Base-by-base conservation (phyloP, 768 basidiomycete genomes). In the Fomitopsis serialis region DNA sequence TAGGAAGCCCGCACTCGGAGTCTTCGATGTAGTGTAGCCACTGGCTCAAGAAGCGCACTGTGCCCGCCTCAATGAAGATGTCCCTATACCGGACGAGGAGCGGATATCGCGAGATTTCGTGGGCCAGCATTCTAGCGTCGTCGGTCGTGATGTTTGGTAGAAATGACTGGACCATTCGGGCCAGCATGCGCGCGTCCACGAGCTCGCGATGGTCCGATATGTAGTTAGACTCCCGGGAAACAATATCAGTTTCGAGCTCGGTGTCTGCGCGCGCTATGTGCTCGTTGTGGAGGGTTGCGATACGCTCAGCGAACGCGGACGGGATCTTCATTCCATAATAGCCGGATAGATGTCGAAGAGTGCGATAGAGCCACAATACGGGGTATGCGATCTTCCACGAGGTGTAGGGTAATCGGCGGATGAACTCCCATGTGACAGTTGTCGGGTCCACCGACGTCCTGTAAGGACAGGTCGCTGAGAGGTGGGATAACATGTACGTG, bases 401-500 rank as follows among this genome's bases (percentile, higher is more conserved):
- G 6, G 29, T 32, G 29, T 32, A 32, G 5, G 29, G 29, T 11
- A 32, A 32, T 32, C 11, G 29, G 29, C 29, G 29, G 9, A 45
- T 15, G 8, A 42, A 11, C 1, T 34, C 13, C 44, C 32, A 47
- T 11, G 42, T 25, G 37, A 47, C 32, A 15, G 34, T 40, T 7
- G 62, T 52, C 6, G 29, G 29, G 11, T 32, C 11, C 22, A 58
- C 25, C 1, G 62, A 58, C 9, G 62, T 63, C 17, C 50, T 43
- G 52, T 58, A 63, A 15, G 62, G 62, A 40, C 52, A 61, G 17
- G 50, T 25, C 22, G 45, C 53, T 21, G 44, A 49, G 27, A 58
- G 8, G 34, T 48, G 50, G 22, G 62, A 52, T n/a, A 63, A 45
- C 29, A 57, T 42, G 23, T 61, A 54, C 21, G 58, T 48, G 24